A percentile compares a stretch with the other conserved stretches of the same genome.
phyloP scores from a whole-genome alignment of 768 basidiomycete genomes.

The Phylloporus sp. region DNA sequence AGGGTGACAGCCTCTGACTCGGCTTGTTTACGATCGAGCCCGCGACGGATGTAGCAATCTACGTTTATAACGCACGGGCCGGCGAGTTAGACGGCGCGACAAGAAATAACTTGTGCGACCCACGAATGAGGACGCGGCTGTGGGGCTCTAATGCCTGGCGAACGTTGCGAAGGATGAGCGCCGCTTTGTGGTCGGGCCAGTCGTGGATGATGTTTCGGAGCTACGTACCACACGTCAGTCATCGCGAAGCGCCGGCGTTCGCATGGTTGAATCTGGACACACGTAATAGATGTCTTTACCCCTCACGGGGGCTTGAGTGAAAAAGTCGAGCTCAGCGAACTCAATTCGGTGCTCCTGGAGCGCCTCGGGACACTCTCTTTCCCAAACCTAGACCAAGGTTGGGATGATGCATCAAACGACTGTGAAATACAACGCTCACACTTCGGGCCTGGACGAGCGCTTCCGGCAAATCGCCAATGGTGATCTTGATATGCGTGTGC shows the following conservation, averaged over 20 bases:
- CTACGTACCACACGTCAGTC: conserved; percentile 1
- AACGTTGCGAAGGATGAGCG: conserved; percentile 27
- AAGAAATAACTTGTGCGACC: conserved; percentile 1
- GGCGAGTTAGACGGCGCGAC: not conserved
- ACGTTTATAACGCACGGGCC: too few relatives aligned
- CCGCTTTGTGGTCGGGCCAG: conserved; percentile 30
- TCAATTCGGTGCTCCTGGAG: conserved; percentile 22
- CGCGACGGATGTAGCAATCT: conserved; percentile 24
- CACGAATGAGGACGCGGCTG: conserved; percentile 32
- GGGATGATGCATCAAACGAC: not conserved
- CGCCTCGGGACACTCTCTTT: conserved; percentile 19
- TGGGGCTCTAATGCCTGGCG: conserved; percentile 27
- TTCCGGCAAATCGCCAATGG: conserved; percentile 30
- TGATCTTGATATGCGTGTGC: conserved; percentile 27
- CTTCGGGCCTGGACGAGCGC: conserved; percentile 20
- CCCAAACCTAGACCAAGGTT: conserved; percentile 20
- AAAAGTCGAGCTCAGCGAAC: conserved; percentile 30
- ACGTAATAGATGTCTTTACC: conserved; percentile 33
- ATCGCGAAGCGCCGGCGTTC: not conserved
- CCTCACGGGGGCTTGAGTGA: conserved; percentile 24
- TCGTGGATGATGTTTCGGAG: conserved; percentile 28
- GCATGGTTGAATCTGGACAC: not conserved
- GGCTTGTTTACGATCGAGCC: conserved; percentile 14
- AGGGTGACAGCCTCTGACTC: conserved; percentile 7
- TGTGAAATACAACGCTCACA: conserved; percentile 2